Evolutionary conservation across 148 eudicot genomes (phyloP), one percentile per base, ranked within the genome.

Genomic region (Persicaria maculosa): DNA sequence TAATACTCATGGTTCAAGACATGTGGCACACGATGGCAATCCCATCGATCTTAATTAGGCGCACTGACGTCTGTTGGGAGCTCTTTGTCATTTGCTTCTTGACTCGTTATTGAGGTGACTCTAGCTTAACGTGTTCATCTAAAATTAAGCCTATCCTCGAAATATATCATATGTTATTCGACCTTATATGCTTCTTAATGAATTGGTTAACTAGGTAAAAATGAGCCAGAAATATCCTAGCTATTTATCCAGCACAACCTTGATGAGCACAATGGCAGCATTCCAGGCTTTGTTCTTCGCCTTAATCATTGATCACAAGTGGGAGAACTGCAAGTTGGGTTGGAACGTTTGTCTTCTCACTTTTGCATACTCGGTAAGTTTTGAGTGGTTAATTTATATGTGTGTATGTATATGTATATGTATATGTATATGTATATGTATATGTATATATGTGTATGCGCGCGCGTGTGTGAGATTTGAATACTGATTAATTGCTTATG

Each of bases 261-360:
- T 93, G 73, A 82, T 85, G 87, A 46, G 74, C 15, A 1, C 68
- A 4, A 81, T 83, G 87, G 92, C 84, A 52, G 52, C 89, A 11
- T 44, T 90, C 20, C 98, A 87, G 69, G 45, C 86, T 1, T 17
- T 78, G 50, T 79, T 45, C 1, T 86, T 71, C 62, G 89, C 90
- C 4, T 40, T 87, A 1, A 83, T 85, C 52, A 54, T 64, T 5
- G 90, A 90, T 67, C 83, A 84, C 75, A 81, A 89, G 19, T 87
- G 85, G 92, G 77, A 45, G 2, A 72, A 81, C 3, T 93, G 98
- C 96, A 84, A 78, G 62, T 68, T 93, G 80, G 93, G 92, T 5
- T 89, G 92, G 89, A 54, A 93, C 69, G 74, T 93, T 69, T 85
- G 88, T 45, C 89, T 93, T 7, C 81, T 87, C 15, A 71, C 87